phyloP scores from a whole-genome alignment of 1,139 yeast species.

The Pneumocystis carinii region DNA sequence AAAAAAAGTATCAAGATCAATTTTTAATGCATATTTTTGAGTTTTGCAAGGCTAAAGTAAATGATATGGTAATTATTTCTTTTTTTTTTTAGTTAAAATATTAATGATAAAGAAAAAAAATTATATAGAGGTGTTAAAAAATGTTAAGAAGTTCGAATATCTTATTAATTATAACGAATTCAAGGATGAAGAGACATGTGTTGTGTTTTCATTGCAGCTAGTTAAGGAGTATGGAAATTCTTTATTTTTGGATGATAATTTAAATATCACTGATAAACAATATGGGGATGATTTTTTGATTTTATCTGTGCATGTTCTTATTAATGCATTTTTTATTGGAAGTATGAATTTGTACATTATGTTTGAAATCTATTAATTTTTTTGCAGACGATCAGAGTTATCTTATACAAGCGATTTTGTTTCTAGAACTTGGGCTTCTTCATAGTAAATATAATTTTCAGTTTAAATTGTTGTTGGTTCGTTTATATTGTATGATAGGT shows the following conservation, averaged over 20 bases:
- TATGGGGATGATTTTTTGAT: slow-evolving; percentile 51
- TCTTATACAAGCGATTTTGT: slow-evolving; percentile 26
- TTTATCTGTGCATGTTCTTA: slow-evolving; percentile 29
- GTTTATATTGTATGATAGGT: slow-evolving; percentile 43
- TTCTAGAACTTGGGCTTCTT: slow-evolving; percentile 35
- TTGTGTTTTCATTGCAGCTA: slow-evolving; percentile 22
- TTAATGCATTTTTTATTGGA: slow-evolving; percentile 9
- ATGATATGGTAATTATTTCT: not conserved
- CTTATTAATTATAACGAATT: slow-evolving; percentile 11
- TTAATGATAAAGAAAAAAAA: slow-evolving; percentile 8
- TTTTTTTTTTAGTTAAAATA: not conserved
- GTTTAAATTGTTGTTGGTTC: slow-evolving; percentile 54
- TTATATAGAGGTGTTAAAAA: slow-evolving; percentile 13
- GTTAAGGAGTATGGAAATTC: slow-evolving; percentile 28
- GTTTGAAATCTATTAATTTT: not conserved
- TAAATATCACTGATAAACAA: slow-evolving; percentile 46
- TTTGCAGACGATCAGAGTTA: slow-evolving; percentile 13
- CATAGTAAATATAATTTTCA: slow-evolving; percentile 52
- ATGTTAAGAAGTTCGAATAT: slow-evolving; percentile 7
- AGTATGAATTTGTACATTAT: not conserved
- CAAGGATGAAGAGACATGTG: slow-evolving; percentile 12
- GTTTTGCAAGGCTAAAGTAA: not conserved
- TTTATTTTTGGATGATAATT: slow-evolving; percentile 23
- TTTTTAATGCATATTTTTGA: slow-evolving; percentile 5
- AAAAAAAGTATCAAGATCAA: slow-evolving; percentile 6